Evolutionary conservation across 2,329 filamentous ascomycete genomes (phyloP), one percentile per base, ranked within the genome.

Genomic region (Cercospora sp.): DNA sequence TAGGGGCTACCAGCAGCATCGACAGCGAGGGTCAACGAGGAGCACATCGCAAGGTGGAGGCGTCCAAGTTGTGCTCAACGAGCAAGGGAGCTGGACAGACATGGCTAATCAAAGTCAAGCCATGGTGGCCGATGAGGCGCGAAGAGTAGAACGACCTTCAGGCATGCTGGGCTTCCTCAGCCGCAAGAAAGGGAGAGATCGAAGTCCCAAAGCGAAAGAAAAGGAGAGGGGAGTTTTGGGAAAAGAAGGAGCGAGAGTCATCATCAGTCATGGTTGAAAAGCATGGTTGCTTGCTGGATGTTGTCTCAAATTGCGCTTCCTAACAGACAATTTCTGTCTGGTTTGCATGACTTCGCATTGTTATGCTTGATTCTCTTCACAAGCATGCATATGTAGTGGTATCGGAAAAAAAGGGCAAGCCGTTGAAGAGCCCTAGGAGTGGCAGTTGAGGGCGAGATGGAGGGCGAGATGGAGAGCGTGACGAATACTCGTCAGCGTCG

Each of bases 121-220:
- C 3, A 83, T 94, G 45, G 73, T 83, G 88, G 68, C 59, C 68
- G 83, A 81, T 72, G 90, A 85, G 78, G 79, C 75, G 9, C 82
- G 86, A 18, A 64, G 70, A 12, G 55, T 60, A 20, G 74, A 75
- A 68, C 81, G 86, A 72, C 87, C 89, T n/a, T 89, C 90, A 18
- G 92, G 94, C 63, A 94, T 97, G 86, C 90, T 98, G 72, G 92
- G 93, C 1, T 96, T 99, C 79, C 84, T 98, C 69, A 92, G 88
- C 72, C 86, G 94, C 75, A 97, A 97, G 82, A 97, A 92, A 83
- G 93, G 94, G 30, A 86, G 94, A 71, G 93, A 93, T 65, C 89
- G 93, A 79, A 97, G 93, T 78, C 95, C 95, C 1, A 97, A 97
- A 82, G 94, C 94, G 28, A 94, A 93, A 79, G 94, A 77, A 69